A percentile compares a stretch with the other conserved stretches of the same genome.
Evolutionary conservation across 1,139 yeast genomes (phyloP).

Genomic region (Schwanniomyces etchellsii): DNA sequence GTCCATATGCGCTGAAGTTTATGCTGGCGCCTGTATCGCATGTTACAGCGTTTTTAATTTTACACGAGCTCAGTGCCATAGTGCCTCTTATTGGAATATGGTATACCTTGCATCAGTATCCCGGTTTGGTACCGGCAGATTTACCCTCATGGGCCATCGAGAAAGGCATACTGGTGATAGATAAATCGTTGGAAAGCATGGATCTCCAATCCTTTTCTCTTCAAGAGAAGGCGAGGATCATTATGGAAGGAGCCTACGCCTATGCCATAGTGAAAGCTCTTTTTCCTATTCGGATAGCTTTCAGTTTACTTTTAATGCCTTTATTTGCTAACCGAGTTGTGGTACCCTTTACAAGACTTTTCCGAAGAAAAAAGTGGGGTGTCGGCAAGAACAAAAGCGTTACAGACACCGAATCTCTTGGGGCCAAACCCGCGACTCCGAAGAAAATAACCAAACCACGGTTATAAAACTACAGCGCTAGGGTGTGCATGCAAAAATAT

Average conservation of each 20-base stretch:
- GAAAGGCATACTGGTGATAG: slow-evolving; percentile 57
- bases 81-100: slow-evolving; percentile 73
- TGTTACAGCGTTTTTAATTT: slow-evolving; percentile 63
- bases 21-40: slow-evolving; percentile 63
- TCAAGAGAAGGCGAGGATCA: slow-evolving; percentile 50
- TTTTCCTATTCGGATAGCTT: slow-evolving; percentile 54
- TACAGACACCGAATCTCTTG: background rate
- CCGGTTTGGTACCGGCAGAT: slow-evolving; percentile 40
- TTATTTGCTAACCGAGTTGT: slow-evolving; percentile 58
- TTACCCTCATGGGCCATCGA: slow-evolving; percentile 63
- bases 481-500: background rate
- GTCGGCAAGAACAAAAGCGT: background rate
- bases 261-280: slow-evolving; percentile 69
- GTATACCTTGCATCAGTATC: slow-evolving; percentile 61
- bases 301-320: slow-evolving; percentile 61
- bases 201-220: slow-evolving; percentile 33
- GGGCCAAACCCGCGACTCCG: background rate
- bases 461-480: slow-evolving; percentile 12
- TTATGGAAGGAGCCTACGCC: slow-evolving; percentile 84
- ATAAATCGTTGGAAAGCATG: slow-evolving; percentile 32
- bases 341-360: slow-evolving; percentile 43
- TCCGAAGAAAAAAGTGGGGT: slow-evolving; percentile 13
- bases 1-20: slow-evolving; percentile 45
- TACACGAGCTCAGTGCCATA: slow-evolving; percentile 86
- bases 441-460: slow-evolving; percentile 28